phyloP scores from a whole-genome alignment of 176 grass and related monocot genomes.

The Aegilops sharonensis region DNA sequence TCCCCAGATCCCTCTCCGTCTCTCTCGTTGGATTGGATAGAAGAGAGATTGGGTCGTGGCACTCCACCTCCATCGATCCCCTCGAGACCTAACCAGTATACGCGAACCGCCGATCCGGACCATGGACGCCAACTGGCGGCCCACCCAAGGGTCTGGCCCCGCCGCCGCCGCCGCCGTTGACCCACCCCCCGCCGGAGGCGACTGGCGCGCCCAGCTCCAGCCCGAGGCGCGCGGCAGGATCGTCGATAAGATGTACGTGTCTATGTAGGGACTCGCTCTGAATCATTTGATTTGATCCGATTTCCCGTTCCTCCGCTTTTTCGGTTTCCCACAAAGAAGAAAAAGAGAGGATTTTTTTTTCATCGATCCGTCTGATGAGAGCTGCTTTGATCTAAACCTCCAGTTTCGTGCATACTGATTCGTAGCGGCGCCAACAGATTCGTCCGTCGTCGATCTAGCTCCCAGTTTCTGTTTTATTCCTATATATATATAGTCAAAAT shows the following conservation, averaged over 20 bases:
- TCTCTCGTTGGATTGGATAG: too few species aligned
- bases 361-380: neutral
- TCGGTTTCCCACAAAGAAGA: neutral
- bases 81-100: neutral
- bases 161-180: neutral
- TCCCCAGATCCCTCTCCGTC: too few species aligned
- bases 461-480: neutral
- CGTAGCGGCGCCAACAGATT: neutral
- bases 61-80: neutral
- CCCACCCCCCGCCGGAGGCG: constrained; percentile 21
- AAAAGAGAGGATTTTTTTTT: neutral
- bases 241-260: constrained; percentile 48
- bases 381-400: neutral
- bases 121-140: constrained; percentile 35
- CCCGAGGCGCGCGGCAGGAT: constrained; percentile 66
- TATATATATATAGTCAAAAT: neutral
- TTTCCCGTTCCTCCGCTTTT: neutral
- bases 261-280: constrained; percentile 37
- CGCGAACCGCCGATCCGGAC: neutral
- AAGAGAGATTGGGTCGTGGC: too few species aligned
- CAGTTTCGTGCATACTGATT: neutral
- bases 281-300: neutral
- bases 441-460: neutral
- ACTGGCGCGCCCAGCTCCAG: constrained; percentile 75
- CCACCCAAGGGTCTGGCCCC: constrained; percentile 43